phyloP scores from a whole-genome alignment of 2,329 filamentous ascomycete species.

The Beauveria pseudobassiana region DNA sequence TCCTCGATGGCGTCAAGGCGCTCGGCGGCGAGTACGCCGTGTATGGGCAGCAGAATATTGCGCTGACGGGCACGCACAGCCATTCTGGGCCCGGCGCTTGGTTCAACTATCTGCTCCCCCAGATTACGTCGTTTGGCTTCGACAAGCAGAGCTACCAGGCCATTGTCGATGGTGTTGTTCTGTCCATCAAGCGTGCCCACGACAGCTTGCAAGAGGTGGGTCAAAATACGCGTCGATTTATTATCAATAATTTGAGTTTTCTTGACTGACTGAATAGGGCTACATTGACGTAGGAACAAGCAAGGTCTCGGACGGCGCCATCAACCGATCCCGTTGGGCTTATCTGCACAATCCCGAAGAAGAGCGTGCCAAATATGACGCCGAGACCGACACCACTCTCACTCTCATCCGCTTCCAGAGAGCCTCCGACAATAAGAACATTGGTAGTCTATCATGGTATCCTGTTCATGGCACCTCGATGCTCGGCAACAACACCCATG shows the following conservation, averaged over 20 bases:
- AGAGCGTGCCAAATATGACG: slow-evolving; percentile 63
- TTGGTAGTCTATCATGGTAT: slow-evolving; percentile 84
- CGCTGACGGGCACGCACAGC: slow-evolving; percentile 86
- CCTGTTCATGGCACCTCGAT: slow-evolving; percentile 88
- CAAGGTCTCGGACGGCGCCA: slow-evolving; percentile 67
- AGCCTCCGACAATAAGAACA: slow-evolving; percentile 64
- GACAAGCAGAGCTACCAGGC: slow-evolving; percentile 80
- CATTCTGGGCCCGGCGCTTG: slow-evolving; percentile 88
- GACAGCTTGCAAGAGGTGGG: slow-evolving; percentile 36
- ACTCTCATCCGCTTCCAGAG: slow-evolving; percentile 73
- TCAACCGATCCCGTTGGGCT: slow-evolving; percentile 81
- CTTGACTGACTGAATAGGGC: slow-evolving; percentile 34
- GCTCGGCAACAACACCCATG: slow-evolving; percentile 83
- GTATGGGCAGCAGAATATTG: slow-evolving; percentile 75
- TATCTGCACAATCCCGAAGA: slow-evolving; percentile 78
- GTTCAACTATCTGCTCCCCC: slow-evolving; percentile 89
- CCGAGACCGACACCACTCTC: slow-evolving; percentile 50
- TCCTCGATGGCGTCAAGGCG: slow-evolving; percentile 62
- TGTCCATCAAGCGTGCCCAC: slow-evolving; percentile 78
- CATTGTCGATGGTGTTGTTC: slow-evolving; percentile 76
- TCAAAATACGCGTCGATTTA: neutral
- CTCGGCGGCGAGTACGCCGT: slow-evolving; percentile 65
- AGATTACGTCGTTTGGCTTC: slow-evolving; percentile 83
- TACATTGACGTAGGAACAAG: slow-evolving; percentile 63
- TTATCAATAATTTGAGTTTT: no score